Base-by-base conservation (phyloP, 257 asterid genomes). In the Phtheirospermum japonicum region DNA sequence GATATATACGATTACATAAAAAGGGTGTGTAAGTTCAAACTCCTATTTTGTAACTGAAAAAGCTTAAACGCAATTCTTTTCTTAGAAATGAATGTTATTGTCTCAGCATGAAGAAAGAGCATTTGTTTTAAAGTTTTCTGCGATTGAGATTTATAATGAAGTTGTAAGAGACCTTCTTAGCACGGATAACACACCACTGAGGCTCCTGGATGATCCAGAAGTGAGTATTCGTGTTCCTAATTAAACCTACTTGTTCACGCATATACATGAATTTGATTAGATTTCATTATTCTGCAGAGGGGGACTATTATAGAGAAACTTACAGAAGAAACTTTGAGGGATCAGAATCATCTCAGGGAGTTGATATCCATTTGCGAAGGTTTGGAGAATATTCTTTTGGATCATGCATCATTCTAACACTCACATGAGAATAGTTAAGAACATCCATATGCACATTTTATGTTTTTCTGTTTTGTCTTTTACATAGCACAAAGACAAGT, bases 201-300 rank as follows among this genome's bases (percentile, higher is more conserved):
- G 99, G 79, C 72, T 93, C 57, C 94, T 93, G 65, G 99, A 93
- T 80, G 99, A 93, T 77, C 99, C 97, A 20, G 97, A 93, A 71
- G 99, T 89, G 78, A 87, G 91, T 87, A 66, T 57, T n/a, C 71
- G 58, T 53, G 57, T 58, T 53, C 52, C 59, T 51, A 23, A 54
- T 77, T 4, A 42, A 42, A 3, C n/a, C 68, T 71, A 43, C 49
- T 61, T 23, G 9, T 55, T 30, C 50, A 52, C 28, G 36, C 55
- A 32, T 74, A 45, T 37, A 30, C 28, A 32, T 54, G 36, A 52
- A 19, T 76, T 67, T 70, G 59, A 67, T 65, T 36, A 57, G 32
- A 72, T 67, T 53, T 68, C 63, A 61, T 66, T 58, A 51, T 67
- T 74, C 34, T 74, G 68, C 64, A 89, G 99, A 93, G 74, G 76